Base-by-base conservation (phyloP, 2,329 filamentous ascomycete species). In the Paraphoma chrysanthemicola region DNA sequence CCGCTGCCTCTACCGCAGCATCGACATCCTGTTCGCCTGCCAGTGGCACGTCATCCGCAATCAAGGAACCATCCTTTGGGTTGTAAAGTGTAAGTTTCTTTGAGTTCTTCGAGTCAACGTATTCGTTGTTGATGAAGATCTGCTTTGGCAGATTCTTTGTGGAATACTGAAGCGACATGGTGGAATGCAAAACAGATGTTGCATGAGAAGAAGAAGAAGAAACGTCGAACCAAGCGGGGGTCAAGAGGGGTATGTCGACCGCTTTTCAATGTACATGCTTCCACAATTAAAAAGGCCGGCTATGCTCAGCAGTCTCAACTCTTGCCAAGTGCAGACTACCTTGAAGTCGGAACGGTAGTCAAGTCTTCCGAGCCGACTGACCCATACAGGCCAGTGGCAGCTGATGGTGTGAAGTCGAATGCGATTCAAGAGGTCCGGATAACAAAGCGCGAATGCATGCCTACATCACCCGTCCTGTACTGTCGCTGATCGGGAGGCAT, bases 71-170 rank as follows among this genome's bases (percentile, higher is more conserved):
- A 64, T 85, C 79, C 48, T 77, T 80, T 9, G 84, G 83, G 59
- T 81, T 84, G 71, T 77, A 70, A 4, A 84, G 69, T n/a, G 78
- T 73, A 38, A 85, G 75, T 49, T 80, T 84, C 64, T 81, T 80
- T 29, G 71, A 55, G 62, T 70, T 78, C 52, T 79, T 69, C 8
- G 74, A 66, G 42, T 71, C 61, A 36, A 76, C 72, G 36, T 72
- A 76, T 67, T 78, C 71, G 53, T 74, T 75, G 59, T 74, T 75
- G 67, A 78, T 76, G 59, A 78, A 76, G 44, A 77, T 65, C 43
- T 78, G 69, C 62, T 76, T 75, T 4, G 74, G 75, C 6, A 80
- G 67, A 44, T 78, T 78, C 42, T 72, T 68, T 12, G 59, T 52
- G 10, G 69, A 76, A 62, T 69, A 77, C 30, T 61, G 62, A 56